Percentiles rank a stretch among this genome's conserved stretches.
Conservation (phyloP, 441 rosid genomes). For the Croton laevigatus region DNA sequence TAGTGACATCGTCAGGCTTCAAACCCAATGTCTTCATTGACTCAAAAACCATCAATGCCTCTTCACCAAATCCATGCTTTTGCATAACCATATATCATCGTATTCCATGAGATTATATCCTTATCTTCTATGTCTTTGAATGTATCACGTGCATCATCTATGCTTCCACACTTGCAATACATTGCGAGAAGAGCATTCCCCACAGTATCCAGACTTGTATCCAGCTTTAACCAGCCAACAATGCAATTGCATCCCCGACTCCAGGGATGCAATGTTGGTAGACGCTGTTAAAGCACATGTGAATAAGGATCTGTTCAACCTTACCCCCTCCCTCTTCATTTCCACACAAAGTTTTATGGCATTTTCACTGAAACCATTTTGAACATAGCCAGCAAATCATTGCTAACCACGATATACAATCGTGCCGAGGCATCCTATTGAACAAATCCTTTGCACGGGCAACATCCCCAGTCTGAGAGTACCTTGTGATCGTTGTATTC, state of each 20-base stretch:
- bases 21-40: conserved; percentile 59
- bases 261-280: conserved; percentile 62
- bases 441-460: conserved; percentile 45
- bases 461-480: conserved; percentile 53
- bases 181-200: conserved; percentile 71
- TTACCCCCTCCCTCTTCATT: conserved; percentile 62
- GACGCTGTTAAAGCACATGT: conserved; percentile 61
- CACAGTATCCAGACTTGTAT: conserved; percentile 57
- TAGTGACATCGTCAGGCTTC: conserved; percentile 65
- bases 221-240: conserved; percentile 63
- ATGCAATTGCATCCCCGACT: conserved; percentile 67
- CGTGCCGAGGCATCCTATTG: conserved; percentile 66
- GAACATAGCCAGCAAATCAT: conserved; percentile 70
- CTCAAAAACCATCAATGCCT: conserved; percentile 55
- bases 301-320: conserved; percentile 57
- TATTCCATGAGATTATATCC: conserved; percentile 78
- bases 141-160: conserved; percentile 57
- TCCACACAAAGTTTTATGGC: conserved; percentile 47
- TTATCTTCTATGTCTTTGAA: conserved; percentile 57
- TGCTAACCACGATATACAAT: conserved; percentile 77
- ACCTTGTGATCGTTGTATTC: conserved; percentile 78
- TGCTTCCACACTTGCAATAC: conserved; percentile 77
- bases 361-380: conserved; percentile 51
- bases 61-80: conserved; percentile 64
- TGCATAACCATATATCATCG: conserved; percentile 69